These are phyloP conservation scores for Pythium rhizo-oryzae DNA, from an alignment of 352 stramenopile species.

Conservation along the genomic window DNA sequence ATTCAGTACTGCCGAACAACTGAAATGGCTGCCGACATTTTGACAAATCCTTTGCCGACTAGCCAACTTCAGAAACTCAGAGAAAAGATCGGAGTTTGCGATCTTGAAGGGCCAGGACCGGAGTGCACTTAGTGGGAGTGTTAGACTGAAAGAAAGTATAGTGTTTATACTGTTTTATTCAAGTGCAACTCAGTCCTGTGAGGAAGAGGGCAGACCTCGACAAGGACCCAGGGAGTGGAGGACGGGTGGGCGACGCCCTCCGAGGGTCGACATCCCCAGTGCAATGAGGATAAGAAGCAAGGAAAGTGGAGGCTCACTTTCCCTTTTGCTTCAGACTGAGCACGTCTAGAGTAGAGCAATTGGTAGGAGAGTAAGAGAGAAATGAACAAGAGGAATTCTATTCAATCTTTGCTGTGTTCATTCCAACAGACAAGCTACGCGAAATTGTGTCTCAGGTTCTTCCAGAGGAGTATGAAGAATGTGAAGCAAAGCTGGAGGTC, in stretches of 20 bases:
- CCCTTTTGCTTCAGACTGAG: neutral
- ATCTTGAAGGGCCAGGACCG: neutral
- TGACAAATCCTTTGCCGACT: constrained; percentile 2
- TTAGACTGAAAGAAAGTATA: neutral
- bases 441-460: no score
- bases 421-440: no score
- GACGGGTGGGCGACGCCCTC: no score
- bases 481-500: no score
- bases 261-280: no score
- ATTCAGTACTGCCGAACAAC: constrained; percentile 6
- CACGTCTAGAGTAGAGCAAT: neutral
- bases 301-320: neutral
- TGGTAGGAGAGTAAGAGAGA: neutral
- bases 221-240: no score
- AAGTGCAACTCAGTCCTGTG: no score
- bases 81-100: constrained; percentile 5
- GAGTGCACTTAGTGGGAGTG: neutral
- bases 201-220: no score
- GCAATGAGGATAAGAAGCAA: neutral
- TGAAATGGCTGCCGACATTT: constrained; percentile 2
- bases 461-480: no score
- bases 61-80: constrained; percentile 1
- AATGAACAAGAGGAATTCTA: neutral
- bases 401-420: neutral
- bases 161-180: neutral